Evolutionary conservation across 257 asterid genomes (phyloP).

Genomic region (Solanum chiquidenum): DNA sequence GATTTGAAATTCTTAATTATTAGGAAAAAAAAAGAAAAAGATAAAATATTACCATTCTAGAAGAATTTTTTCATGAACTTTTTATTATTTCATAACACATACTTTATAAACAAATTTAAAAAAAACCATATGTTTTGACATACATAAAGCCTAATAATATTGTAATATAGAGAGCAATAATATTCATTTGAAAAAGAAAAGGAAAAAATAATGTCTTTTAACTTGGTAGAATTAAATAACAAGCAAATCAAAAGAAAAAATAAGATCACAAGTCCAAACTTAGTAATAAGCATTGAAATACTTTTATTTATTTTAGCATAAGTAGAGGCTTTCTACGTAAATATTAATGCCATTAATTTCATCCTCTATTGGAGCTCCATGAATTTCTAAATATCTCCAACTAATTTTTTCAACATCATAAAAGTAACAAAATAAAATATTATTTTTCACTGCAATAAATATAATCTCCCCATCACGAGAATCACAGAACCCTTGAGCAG

Average conservation of each 20-base stretch:
- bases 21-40: background rate
- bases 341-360: background rate
- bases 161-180: background rate
- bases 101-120: too few species aligned
- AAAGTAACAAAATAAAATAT: background rate
- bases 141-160: background rate
- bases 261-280: background rate
- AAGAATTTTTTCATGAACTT: background rate
- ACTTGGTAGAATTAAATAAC: background rate
- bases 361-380: background rate
- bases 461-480: background rate
- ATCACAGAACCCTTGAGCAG: background rate
- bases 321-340: background rate
- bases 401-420: background rate
- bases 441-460: background rate
- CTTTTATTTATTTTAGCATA: background rate
- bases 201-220: background rate
- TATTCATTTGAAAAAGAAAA: background rate
- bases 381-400: background rate
- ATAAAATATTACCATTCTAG: background rate
- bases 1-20: background rate
- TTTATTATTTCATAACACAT: background rate
- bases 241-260: background rate
- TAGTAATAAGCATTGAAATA: too few species aligned
- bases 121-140: background rate